Conservation (phyloP, 805 yeast species). For the Cyberlindnera mrakii region DNA sequence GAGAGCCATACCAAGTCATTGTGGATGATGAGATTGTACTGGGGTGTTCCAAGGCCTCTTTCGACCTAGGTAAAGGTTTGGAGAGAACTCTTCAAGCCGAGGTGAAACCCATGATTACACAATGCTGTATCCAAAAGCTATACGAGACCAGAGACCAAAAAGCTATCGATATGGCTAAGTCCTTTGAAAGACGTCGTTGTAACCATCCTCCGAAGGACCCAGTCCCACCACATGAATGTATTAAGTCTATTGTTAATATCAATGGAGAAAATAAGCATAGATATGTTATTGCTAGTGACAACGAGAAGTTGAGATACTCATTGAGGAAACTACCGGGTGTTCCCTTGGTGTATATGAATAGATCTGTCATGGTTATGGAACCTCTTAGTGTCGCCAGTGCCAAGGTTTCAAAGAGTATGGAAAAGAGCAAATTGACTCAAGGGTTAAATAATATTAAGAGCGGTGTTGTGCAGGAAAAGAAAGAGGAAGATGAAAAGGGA, state of each 20-base stretch:
- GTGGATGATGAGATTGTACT: constrained; percentile 77
- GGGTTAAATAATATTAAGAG: constrained; percentile 61
- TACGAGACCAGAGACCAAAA: constrained; percentile 65
- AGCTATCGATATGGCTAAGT: constrained; percentile 77
- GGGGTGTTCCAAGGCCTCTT: constrained; percentile 59
- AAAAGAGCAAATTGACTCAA: constrained; percentile 59
- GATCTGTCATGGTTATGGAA: constrained; percentile 95
- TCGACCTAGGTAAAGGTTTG: constrained; percentile 76
- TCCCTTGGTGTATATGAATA: constrained; percentile 79
- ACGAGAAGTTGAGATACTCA: constrained; percentile 57
- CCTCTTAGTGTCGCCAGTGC: constrained; percentile 75
- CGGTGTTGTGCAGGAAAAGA: constrained; percentile 1
- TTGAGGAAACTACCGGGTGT: constrained; percentile 82
- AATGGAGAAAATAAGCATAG: constrained; percentile 84
- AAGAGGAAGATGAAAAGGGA: constrained; percentile 25
- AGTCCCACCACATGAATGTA: constrained; percentile 67
- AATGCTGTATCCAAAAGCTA: constrained; percentile 86
- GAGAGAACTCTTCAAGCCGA: constrained; percentile 79
- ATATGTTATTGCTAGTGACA: constrained; percentile 83
- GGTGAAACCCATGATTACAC: constrained; percentile 87
- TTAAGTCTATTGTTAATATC: constrained; percentile 59
- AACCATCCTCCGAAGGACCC: constrained; percentile 68
- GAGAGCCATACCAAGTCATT: constrained; percentile 88
- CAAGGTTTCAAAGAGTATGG: constrained; percentile 42
- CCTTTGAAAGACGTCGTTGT: constrained; percentile 88